Conservation (phyloP, 2,329 filamentous ascomycete species). For the Fragosphaeria purpurea region DNA sequence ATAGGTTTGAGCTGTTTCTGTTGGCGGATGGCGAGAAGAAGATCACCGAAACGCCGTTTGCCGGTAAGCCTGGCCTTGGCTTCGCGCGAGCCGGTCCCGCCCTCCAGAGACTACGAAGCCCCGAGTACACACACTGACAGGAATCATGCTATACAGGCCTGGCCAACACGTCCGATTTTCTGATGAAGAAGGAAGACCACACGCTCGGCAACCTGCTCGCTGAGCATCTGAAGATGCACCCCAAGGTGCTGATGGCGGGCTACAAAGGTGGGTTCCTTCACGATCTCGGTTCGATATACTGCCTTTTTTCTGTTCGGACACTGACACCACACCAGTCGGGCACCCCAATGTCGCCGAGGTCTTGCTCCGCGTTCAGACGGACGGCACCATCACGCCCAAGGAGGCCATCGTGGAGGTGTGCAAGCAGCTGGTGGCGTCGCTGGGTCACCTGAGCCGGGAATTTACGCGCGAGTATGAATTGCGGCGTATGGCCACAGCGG, state of each 20-base stretch:
- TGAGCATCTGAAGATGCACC: conserved; percentile 73
- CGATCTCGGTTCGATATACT: too few relatives aligned
- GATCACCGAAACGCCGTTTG: conserved; percentile 78
- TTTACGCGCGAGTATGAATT: conserved; percentile 90
- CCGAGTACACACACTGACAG: not conserved
- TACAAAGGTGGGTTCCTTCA: conserved; percentile 60
- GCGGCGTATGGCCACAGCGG: conserved; percentile 69
- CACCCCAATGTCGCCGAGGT: conserved; percentile 54
- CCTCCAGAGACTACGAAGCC: not conserved
- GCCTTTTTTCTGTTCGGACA: too few relatives aligned
- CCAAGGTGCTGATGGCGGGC: conserved; percentile 78
- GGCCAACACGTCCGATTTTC: conserved; percentile 90
- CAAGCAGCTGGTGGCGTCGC: conserved; percentile 70
- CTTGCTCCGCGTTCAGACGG: conserved; percentile 77
- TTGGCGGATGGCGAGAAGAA: conserved; percentile 86
- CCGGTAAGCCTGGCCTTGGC: conserved; percentile 50
- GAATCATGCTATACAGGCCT: conserved; percentile 49
- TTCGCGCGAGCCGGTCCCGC: too few relatives aligned
- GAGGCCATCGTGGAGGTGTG: conserved; percentile 75
- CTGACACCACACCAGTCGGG: conserved; percentile 27
- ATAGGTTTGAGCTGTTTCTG: conserved; percentile 87
- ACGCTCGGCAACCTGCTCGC: conserved; percentile 85
- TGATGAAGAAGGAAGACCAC: conserved; percentile 94
- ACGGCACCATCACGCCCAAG: conserved; percentile 79
- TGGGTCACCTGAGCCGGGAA: conserved; percentile 70